Percentiles rank a stretch among this genome's conserved stretches.
phyloP scores from a whole-genome alignment of 306 rosid genomes.

The Acacia acuminata region DNA sequence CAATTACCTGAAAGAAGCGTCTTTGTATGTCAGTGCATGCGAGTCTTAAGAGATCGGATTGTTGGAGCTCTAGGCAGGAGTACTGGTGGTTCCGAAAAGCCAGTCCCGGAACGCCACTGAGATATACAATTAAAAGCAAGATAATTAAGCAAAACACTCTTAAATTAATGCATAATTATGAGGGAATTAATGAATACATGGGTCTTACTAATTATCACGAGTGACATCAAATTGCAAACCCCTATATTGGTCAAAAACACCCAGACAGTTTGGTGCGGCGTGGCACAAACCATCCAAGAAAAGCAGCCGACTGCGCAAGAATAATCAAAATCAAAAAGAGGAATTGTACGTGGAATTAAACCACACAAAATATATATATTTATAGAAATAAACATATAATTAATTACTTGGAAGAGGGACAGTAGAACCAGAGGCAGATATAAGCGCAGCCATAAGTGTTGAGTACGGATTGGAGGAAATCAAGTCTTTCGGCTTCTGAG shows the following conservation, averaged over 20 bases:
- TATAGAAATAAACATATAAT: no score
- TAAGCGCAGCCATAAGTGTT: slow-evolving; percentile 50
- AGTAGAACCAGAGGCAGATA: slow-evolving; percentile 57
- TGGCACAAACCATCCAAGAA: slow-evolving; percentile 50
- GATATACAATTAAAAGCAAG: neutral
- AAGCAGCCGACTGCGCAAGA: slow-evolving; percentile 35
- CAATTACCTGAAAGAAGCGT: slow-evolving; percentile 59
- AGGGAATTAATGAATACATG: neutral
- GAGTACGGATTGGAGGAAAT: slow-evolving; percentile 39
- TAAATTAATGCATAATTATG: neutral
- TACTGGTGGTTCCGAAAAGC: slow-evolving; percentile 51
- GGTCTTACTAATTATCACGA: slow-evolving; percentile 38
- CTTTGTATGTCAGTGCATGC: slow-evolving; percentile 55
- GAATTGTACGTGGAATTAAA: neutral
- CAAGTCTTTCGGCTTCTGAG: slow-evolving; percentile 37
- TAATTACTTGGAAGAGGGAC: slow-evolving; percentile 43
- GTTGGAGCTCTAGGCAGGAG: slow-evolving; percentile 58
- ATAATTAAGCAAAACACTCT: neutral
- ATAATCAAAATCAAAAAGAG: neutral
- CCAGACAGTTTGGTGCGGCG: slow-evolving; percentile 34
- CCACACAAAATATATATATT: neutral
- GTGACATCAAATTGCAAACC: slow-evolving; percentile 30
- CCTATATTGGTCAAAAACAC: slow-evolving; percentile 46
- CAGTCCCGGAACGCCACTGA: slow-evolving; percentile 75
- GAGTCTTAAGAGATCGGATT: slow-evolving; percentile 51